These are phyloP conservation scores for Cordyceps cateniannulata DNA, from an alignment of 2,329 filamentous ascomycete genomes.

Conservation along the genomic window DNA sequence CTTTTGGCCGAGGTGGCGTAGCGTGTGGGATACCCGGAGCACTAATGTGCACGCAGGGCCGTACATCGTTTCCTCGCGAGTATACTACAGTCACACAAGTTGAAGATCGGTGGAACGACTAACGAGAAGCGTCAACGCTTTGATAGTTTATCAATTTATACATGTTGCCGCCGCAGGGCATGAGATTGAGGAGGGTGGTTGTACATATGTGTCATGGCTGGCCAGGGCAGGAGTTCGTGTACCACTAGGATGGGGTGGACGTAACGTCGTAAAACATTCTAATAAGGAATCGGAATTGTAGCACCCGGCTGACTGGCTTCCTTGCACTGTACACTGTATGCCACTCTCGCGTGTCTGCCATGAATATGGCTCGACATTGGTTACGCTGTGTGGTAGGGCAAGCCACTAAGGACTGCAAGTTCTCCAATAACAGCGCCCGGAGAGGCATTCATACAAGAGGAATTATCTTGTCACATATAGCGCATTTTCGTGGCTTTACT, in stretches of 20 bases:
- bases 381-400: background rate
- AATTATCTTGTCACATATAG: background rate
- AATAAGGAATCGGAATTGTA: background rate
- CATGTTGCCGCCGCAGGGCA: background rate
- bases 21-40: background rate
- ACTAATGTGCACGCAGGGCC: background rate
- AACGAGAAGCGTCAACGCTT: background rate
- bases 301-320: background rate
- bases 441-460: background rate
- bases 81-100: background rate
- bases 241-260: background rate
- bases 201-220: background rate
- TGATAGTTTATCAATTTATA: background rate
- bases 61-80: background rate
- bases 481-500: background rate
- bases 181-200: background rate
- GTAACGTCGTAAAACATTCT: slow-evolving; percentile 6
- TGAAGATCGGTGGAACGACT: background rate
- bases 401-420: background rate
- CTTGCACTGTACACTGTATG: background rate
- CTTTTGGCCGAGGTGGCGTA: slow-evolving; percentile 1
- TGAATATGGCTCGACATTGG: background rate
- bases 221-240: slow-evolving; percentile 5
- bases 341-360: background rate
- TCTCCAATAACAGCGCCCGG: background rate